Conservation (phyloP, 2,329 filamentous ascomycete species). For the Aspergillus glaucus region DNA sequence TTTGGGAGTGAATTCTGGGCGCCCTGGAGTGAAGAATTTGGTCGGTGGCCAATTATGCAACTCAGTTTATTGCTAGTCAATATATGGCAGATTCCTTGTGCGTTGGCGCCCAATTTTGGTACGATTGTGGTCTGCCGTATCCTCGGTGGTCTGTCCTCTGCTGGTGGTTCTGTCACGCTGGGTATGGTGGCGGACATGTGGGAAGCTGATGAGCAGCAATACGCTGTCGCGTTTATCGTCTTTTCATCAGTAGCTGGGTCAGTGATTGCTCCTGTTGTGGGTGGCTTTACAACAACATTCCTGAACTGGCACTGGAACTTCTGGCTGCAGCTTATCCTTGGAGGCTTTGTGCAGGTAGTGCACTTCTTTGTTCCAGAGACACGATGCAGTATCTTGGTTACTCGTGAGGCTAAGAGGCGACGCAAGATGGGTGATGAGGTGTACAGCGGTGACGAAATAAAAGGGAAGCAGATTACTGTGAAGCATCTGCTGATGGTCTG, state of each 20-base stretch:
- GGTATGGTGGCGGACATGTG: constrained; percentile 62
- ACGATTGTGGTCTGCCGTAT: constrained; percentile 63
- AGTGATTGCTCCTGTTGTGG: constrained; percentile 42
- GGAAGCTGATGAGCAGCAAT: constrained; percentile 51
- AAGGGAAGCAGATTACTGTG: constrained; percentile 49
- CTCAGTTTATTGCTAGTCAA: constrained; percentile 68
- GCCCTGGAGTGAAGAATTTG: constrained; percentile 77
- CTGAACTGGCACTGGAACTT: constrained; percentile 55
- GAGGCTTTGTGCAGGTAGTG: constrained; percentile 47
- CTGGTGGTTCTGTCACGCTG: constrained; percentile 59
- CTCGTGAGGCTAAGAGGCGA: constrained; percentile 51
- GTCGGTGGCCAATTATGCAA: constrained; percentile 69
- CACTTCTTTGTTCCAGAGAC: constrained; percentile 52
- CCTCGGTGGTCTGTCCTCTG: constrained; percentile 57
- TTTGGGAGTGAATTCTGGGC: constrained; percentile 86
- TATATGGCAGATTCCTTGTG: constrained; percentile 66
- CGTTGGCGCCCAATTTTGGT: constrained; percentile 64
- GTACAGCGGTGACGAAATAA: constrained; percentile 67
- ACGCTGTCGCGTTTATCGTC: constrained; percentile 56
- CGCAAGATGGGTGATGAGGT: constrained; percentile 55
- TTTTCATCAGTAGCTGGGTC: constrained; percentile 52
- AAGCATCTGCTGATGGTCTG: constrained; percentile 54
- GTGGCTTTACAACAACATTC: constrained; percentile 47
- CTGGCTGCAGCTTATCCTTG: constrained; percentile 57
- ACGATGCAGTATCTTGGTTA: constrained; percentile 51